Evolutionary conservation across 23 red algal genomes (phyloP).

Genomic region (Gracilaria gracilis): DNA sequence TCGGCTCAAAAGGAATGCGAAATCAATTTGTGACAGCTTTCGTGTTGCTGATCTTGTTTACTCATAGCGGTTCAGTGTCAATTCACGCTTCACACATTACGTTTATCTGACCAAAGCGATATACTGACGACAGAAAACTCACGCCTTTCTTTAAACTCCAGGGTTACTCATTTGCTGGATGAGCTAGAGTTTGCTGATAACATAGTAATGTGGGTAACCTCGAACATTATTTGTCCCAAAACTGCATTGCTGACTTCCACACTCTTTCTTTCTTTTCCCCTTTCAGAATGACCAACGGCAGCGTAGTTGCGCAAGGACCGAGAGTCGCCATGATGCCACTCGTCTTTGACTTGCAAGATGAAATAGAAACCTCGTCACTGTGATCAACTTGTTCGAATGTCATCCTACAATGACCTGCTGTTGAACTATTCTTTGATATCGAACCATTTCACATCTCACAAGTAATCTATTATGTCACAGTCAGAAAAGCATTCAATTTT

Average conservation of each 20-base stretch:
- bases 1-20: constrained; percentile 82
- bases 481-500: no score
- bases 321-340: constrained; percentile 66
- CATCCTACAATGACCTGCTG: no score
- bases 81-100: constrained; percentile 25
- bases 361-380: neutral
- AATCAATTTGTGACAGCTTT: constrained; percentile 39
- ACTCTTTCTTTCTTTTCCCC: neutral
- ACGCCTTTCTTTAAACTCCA: neutral
- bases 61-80: constrained; percentile 64
- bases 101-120: neutral
- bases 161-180: constrained; percentile 69
- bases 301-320: constrained; percentile 48
- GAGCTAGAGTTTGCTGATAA: constrained; percentile 61
- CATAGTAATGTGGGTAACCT: constrained; percentile 57
- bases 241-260: neutral
- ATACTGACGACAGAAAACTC: neutral
- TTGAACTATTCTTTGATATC: no score
- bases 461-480: no score
- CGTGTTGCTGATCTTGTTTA: constrained; percentile 67
- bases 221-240: neutral
- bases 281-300: constrained; percentile 50
- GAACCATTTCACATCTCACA: no score
- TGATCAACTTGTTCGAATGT: neutral
- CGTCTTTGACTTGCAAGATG: constrained; percentile 48